phyloP scores from a whole-genome alignment of 2,329 filamentous ascomycete genomes.

The Corinectria fuckeliana region DNA sequence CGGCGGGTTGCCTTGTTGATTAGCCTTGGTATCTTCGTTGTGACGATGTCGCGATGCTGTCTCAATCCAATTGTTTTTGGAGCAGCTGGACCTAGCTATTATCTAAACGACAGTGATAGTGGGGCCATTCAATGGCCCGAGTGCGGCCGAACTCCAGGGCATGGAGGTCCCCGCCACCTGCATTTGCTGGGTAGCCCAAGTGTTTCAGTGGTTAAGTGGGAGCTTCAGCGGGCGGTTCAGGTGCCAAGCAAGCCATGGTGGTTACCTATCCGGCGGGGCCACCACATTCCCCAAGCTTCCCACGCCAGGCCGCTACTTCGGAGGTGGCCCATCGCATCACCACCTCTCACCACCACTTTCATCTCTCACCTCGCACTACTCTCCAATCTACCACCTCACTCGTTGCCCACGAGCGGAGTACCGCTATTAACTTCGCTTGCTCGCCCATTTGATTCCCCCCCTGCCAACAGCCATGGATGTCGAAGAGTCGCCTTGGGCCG shows the following conservation, averaged over 20 bases:
- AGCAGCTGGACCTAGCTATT: too few relatives aligned
- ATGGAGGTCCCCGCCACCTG: too few relatives aligned
- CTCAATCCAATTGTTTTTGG: background rate
- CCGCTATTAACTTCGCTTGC: constrained; percentile 3
- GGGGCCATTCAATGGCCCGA: too few relatives aligned
- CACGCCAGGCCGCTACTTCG: constrained; percentile 9
- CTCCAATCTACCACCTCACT: constrained; percentile 2
- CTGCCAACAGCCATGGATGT: constrained; percentile 51
- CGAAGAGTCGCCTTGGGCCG: constrained; percentile 62
- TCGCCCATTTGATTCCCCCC: background rate
- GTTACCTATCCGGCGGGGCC: background rate
- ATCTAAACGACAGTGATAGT: too few relatives aligned
- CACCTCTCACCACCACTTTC: constrained; percentile 22
- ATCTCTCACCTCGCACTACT: background rate
- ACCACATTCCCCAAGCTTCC: constrained; percentile 18
- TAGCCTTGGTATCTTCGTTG: background rate
- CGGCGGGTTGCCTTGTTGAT: background rate
- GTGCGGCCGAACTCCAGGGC: background rate
- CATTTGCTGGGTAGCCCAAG: too few relatives aligned
- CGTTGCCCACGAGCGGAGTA: constrained; percentile 10
- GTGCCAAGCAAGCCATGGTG: too few relatives aligned
- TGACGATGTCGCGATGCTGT: background rate
- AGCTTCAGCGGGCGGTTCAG: background rate
- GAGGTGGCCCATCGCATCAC: constrained; percentile 29
- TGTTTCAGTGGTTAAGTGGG: background rate